A percentile compares a stretch with the other conserved stretches of the same genome.
Evolutionary conservation across 257 asterid genomes (phyloP).

Genomic region (Agastache rugosa): DNA sequence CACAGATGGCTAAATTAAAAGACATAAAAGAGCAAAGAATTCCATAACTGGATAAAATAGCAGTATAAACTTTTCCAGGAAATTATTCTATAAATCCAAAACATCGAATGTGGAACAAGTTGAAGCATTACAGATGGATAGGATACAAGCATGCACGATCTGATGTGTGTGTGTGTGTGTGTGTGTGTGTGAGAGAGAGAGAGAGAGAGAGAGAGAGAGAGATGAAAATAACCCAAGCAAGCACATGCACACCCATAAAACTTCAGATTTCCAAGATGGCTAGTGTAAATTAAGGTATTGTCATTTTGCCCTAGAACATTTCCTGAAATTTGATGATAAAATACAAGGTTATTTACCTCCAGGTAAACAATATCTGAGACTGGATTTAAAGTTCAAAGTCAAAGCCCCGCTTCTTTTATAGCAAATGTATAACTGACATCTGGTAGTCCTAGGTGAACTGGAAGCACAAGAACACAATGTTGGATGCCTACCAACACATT

Average conservation of each 20-base stretch:
- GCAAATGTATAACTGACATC: neutral
- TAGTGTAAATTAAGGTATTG: neutral
- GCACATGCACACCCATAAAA: no score
- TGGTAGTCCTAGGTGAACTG: constrained; percentile 5
- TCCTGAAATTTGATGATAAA: neutral
- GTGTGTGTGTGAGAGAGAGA: neutral
- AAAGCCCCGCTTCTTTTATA: neutral
- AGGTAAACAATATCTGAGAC: neutral
- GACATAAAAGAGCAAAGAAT: constrained; percentile 26
- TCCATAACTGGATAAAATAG: constrained; percentile 2
- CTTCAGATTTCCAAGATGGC: no score
- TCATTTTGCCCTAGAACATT: neutral
- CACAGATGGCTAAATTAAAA: constrained; percentile 1
- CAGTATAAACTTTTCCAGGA: neutral
- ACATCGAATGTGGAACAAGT: neutral
- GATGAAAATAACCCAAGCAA: no score
- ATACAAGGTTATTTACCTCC: neutral
- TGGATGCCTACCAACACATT: constrained; percentile 4
- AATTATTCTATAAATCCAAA: neutral
- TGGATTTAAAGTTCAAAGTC: neutral
- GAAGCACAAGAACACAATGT: neutral
- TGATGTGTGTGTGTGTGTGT: neutral
- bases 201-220: no score
- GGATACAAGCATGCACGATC: neutral
- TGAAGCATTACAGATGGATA: neutral